Evolutionary conservation across 106 monocot genomes (phyloP), one percentile per base, ranked within the genome.

Genomic region (Ottelia alismoides): DNA sequence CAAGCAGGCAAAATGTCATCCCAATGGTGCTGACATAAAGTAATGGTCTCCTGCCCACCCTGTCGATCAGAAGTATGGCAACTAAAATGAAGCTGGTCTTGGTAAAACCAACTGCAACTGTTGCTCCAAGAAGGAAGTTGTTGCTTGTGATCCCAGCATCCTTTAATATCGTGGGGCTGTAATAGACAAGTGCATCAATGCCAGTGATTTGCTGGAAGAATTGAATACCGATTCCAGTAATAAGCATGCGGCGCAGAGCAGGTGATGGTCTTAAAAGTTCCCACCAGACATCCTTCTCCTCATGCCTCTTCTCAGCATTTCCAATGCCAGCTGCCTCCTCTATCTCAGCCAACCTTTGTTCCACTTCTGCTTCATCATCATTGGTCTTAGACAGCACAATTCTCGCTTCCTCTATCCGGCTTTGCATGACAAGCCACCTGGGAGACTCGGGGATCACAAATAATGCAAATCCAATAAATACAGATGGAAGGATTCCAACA

Each of bases 181-280:
- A 98, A 56, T 98, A 98, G 1, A 98, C 96, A 2, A 81, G 75
- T 4, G 96, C 96, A 54, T 98, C 96, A 27, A 90, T 90, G 18
- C 96, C 96, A 9, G 85, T 82, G 22, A 98, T 75, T 52, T 98
- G 96, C 62, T 98, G 96, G 49, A 98, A 90, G 74, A 73, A 82
- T 21, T 98, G 96, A 58, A 98, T 98, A 12, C 96, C 96, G 22
- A 81, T 62, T 10, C 89, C 96, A 1, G 82, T 80, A 11, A 98
- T 72, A 22, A 98, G 69, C 96, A 98, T 98, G 30, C 79, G 27
- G 10, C 82, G 60, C 22, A 98, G 27, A 3, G 63, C 48, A 51
- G 84, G 84, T 30, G 89, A 72, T 28, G 96, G 96, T 17, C 55
- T 78, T 51, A 85, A 52, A 3, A 98, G 47, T 64, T 89, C 81